Evolutionary conservation across 805 yeast species (phyloP).

Genomic region (Candida dajiaensis): DNA sequence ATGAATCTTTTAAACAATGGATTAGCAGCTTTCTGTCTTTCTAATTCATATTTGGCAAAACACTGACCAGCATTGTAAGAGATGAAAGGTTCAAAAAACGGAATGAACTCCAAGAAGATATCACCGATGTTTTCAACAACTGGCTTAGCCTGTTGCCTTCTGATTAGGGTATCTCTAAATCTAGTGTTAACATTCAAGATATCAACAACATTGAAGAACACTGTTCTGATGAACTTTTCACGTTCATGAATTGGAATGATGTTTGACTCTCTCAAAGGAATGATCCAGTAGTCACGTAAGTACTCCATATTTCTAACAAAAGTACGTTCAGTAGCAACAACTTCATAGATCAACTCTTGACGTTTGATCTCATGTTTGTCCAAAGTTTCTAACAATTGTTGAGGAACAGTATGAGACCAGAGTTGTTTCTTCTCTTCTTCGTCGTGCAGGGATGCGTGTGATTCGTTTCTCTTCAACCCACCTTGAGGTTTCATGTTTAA

Average conservation of each 20-base stretch:
- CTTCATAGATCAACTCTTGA: conserved; percentile 93
- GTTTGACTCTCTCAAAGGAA: conserved; percentile 80
- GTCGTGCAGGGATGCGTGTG: conserved; percentile 61
- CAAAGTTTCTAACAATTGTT: conserved; percentile 66
- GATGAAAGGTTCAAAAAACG: conserved; percentile 87
- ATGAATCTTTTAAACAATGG: conserved; percentile 90
- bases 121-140: conserved; percentile 86
- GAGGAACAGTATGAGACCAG: conserved; percentile 91
- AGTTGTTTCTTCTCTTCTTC: conserved; percentile 77
- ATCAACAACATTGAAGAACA: conserved; percentile 85
- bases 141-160: conserved; percentile 80
- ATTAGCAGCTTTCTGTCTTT: conserved; percentile 86
- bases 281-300: conserved; percentile 87
- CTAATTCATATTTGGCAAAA: conserved; percentile 92
- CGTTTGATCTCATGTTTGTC: conserved; percentile 84
- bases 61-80: conserved; percentile 92
- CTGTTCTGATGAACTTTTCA: conserved; percentile 86
- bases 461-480: conserved; percentile 71
- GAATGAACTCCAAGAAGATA: conserved; percentile 74
- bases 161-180: conserved; percentile 83
- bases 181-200: conserved; percentile 77
- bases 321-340: conserved; percentile 88
- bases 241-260: conserved; percentile 85
- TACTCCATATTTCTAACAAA: conserved; percentile 93
- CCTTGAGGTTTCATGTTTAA: conserved; percentile 84